Percentiles rank a stretch among this genome's conserved stretches.
Evolutionary conservation across 2,329 filamentous ascomycete species (phyloP).

Genomic region (Cordyceps farinosa): DNA sequence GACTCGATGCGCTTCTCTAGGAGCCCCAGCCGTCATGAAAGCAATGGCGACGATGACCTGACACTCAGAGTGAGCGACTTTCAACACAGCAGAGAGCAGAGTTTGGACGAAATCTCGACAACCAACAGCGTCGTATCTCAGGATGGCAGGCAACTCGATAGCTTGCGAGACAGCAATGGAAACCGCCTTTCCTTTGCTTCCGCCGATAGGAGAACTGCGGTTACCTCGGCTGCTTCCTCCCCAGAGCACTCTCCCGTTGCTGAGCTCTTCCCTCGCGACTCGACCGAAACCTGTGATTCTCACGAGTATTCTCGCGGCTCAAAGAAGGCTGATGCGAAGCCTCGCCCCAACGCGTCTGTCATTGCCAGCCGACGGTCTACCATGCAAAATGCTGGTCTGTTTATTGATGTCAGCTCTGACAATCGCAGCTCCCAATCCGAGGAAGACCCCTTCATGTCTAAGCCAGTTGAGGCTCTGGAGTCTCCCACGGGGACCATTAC

Average conservation of each 20-base stretch:
- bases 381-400: constrained; percentile 44
- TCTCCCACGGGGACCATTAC: constrained; percentile 28
- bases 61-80: constrained; percentile 22
- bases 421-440: constrained; percentile 22
- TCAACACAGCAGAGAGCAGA: constrained; percentile 37
- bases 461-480: constrained; percentile 10
- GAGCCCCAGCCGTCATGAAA: not conserved
- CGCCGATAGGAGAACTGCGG: constrained; percentile 56
- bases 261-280: constrained; percentile 42
- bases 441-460: not conserved
- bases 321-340: constrained; percentile 34
- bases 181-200: constrained; percentile 59
- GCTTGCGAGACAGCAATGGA: constrained; percentile 49
- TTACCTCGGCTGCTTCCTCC: constrained; percentile 58
- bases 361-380: constrained; percentile 51
- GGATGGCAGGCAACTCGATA: constrained; percentile 57
- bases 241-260: constrained; percentile 54
- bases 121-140: constrained; percentile 56
- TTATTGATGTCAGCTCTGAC: constrained; percentile 38
- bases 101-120: constrained; percentile 52
- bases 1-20: constrained; percentile 42
- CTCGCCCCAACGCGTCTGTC: constrained; percentile 50
- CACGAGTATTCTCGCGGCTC: constrained; percentile 22
- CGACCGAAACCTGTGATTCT: constrained; percentile 21
- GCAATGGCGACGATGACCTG: constrained; percentile 26